Evolutionary conservation across 192 early-diverging fungal species (phyloP).

Genomic region (Nowakowskiella sp.): DNA sequence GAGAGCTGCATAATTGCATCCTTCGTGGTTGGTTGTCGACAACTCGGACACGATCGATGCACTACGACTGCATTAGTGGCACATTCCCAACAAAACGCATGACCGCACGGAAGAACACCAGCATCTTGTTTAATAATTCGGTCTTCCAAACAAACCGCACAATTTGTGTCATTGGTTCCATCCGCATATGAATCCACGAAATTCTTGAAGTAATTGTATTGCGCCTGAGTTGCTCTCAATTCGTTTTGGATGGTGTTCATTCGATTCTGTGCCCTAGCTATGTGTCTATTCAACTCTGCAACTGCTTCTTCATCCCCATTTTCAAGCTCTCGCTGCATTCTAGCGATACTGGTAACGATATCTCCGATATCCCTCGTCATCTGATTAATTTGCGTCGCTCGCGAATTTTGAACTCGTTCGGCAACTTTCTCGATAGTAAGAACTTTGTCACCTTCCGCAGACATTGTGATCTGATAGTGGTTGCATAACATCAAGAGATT

Average conservation of each 20-base stretch:
- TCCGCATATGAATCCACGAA: constrained; percentile 9
- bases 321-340: no score
- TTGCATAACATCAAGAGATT: constrained; percentile 15
- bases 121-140: constrained; percentile 1
- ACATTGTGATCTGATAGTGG: constrained; percentile 14
- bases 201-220: constrained; percentile 18
- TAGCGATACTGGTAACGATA: no score
- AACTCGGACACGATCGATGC: no score
- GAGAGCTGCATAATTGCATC: no score
- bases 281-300: no score
- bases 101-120: constrained; percentile 13
- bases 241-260: constrained; percentile 5
- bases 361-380: neutral
- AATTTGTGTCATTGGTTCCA: constrained; percentile 1
- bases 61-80: no score
- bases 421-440: constrained; percentile 15
- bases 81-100: constrained; percentile 18
- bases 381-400: neutral
- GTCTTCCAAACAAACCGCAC: constrained; percentile 11
- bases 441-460: neutral
- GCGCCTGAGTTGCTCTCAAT: constrained; percentile 6
- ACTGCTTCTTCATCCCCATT: no score
- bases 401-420: constrained; percentile 5
- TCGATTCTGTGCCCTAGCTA: no score
- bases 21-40: no score